Percentiles rank a stretch among this genome's conserved stretches.
These are phyloP conservation scores for Pythium apleroticum DNA, from an alignment of 352 stramenopile genomes.

Conservation along the genomic window DNA sequence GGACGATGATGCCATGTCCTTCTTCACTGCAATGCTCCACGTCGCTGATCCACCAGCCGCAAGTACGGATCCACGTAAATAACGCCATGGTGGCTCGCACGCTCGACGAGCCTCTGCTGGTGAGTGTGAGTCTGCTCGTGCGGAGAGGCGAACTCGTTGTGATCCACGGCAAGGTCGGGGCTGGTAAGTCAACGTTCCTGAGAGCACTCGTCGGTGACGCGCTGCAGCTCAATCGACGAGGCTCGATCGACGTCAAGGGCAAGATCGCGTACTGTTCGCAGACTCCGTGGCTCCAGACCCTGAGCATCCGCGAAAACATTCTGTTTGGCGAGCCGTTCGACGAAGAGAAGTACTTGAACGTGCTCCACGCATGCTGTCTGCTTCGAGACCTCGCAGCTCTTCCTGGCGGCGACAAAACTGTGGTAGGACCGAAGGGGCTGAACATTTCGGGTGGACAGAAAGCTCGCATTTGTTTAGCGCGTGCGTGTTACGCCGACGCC, in stretches of 20 bases:
- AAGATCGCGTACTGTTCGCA: constrained; percentile 59
- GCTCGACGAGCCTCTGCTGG: constrained; percentile 18
- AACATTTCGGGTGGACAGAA: constrained; percentile 93
- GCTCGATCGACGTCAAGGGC: constrained; percentile 30
- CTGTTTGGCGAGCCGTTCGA: constrained; percentile 72
- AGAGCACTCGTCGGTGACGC: constrained; percentile 28
- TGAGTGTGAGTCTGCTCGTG: constrained; percentile 19
- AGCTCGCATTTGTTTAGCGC: constrained; percentile 49
- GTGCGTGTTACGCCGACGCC: constrained; percentile 48
- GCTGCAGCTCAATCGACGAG: constrained; percentile 20
- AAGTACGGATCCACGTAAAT: constrained; percentile 20
- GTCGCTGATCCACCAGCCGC: constrained; percentile 7
- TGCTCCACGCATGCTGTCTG: constrained; percentile 69
- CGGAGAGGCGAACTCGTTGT: constrained; percentile 33
- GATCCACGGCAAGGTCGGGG: constrained; percentile 29
- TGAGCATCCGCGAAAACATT: constrained; percentile 89
- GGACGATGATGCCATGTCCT: constrained; percentile 6
- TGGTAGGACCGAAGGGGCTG: constrained; percentile 93
- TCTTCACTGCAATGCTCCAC: neutral
- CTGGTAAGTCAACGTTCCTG: constrained; percentile 36
- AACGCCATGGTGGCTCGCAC: constrained; percentile 22
- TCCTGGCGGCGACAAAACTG: constrained; percentile 78
- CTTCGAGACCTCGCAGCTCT: constrained; percentile 78
- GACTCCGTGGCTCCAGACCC: constrained; percentile 91
- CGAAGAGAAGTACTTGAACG: constrained; percentile 35